Percentiles rank a stretch among this genome's conserved stretches.
phyloP scores from a whole-genome alignment of 2,329 filamentous ascomycete genomes.

The Mycosphaerella arachidis region DNA sequence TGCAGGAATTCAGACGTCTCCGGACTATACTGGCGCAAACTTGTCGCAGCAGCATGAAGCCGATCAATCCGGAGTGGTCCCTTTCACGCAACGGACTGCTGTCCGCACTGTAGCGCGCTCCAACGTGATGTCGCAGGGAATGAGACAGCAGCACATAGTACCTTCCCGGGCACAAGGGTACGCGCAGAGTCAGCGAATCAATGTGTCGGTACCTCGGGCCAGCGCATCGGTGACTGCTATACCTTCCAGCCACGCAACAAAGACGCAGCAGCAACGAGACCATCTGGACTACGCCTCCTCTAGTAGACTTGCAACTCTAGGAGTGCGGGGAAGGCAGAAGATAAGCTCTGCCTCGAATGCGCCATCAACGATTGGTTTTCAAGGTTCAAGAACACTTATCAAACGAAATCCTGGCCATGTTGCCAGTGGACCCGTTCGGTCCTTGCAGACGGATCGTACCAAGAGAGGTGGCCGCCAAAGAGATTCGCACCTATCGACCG shows the following conservation, averaged over 20 bases:
- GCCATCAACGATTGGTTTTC: neutral
- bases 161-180: neutral
- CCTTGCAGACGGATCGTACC: conserved; percentile 8
- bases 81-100: neutral
- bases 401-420: neutral
- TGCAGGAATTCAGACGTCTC: neutral
- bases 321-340: neutral
- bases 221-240: neutral
- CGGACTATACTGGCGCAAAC: neutral
- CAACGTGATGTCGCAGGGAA: neutral
- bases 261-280: neutral
- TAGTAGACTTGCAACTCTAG: neutral
- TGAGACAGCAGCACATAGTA: neutral
- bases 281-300: neutral
- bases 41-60: neutral
- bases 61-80: too few relatives aligned
- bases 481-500: conserved; percentile 35
- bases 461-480: conserved; percentile 34
- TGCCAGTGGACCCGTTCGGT: neutral
- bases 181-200: neutral
- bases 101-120: neutral
- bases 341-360: neutral
- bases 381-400: neutral
- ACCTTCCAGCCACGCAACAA: neutral
- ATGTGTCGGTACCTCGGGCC: neutral